A percentile compares a stretch with the other conserved stretches of the same genome.
phyloP scores from a whole-genome alignment of 2,329 filamentous ascomycete species.

The Neospermospora avenae region DNA sequence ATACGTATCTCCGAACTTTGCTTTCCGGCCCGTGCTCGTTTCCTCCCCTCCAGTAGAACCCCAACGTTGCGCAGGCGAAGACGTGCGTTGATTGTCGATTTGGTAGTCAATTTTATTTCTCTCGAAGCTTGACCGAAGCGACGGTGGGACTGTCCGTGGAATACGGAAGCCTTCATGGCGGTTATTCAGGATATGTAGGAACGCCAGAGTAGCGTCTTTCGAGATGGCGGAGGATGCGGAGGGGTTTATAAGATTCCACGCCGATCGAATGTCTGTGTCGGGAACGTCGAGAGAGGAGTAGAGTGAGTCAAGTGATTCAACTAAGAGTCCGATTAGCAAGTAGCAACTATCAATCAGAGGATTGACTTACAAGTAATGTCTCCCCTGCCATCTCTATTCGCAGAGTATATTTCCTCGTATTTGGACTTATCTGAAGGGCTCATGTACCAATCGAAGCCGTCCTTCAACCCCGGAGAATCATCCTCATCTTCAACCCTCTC shows the following conservation, averaged over 20 bases:
- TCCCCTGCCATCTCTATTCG: slow-evolving; percentile 83
- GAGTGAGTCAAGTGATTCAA: slow-evolving; percentile 74
- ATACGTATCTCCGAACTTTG: slow-evolving; percentile 97
- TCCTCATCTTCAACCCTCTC: slow-evolving; percentile 81
- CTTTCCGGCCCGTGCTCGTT: slow-evolving; percentile 83
- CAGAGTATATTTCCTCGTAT: slow-evolving; percentile 96
- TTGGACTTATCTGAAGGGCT: slow-evolving; percentile 84
- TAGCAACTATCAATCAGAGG: background rate
- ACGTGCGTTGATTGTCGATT: slow-evolving; percentile 67
- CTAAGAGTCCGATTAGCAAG: slow-evolving; percentile 42
- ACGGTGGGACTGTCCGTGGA: slow-evolving; percentile 84
- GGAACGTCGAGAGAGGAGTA: slow-evolving; percentile 77
- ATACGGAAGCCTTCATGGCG: slow-evolving; percentile 94
- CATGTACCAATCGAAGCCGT: slow-evolving; percentile 99
- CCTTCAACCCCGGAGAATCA: slow-evolving; percentile 80
- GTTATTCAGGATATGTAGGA: slow-evolving; percentile 95
- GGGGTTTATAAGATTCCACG: slow-evolving; percentile 97
- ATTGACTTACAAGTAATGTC: slow-evolving; percentile 69
- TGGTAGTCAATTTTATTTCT: slow-evolving; percentile 97
- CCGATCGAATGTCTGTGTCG: slow-evolving; percentile 79
- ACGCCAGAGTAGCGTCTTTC: slow-evolving; percentile 91
- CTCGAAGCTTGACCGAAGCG: slow-evolving; percentile 88
- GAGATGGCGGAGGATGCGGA: slow-evolving; percentile 78
- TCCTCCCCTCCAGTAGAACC: slow-evolving; percentile 74
- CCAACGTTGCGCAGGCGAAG: slow-evolving; percentile 70